A percentile compares a stretch with the other conserved stretches of the same genome.
These are phyloP conservation scores for Clarkia xantiana DNA, from an alignment of 345 rosid genomes.

Conservation along the genomic window DNA sequence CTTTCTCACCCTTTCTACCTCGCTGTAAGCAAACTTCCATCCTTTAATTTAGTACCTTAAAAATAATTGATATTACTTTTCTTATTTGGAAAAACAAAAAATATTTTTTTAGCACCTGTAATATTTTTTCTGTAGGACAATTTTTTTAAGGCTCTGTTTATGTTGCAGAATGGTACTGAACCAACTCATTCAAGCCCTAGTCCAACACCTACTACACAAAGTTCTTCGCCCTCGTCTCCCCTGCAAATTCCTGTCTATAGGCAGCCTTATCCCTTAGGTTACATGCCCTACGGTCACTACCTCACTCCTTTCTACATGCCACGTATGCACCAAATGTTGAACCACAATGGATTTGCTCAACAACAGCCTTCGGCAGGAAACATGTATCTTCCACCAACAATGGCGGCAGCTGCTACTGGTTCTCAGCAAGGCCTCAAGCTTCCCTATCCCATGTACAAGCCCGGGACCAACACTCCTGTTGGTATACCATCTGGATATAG, in stretches of 20 bases:
- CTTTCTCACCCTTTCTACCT: conserved; percentile 20
- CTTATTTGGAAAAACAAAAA: too few species aligned
- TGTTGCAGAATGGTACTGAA: conserved; percentile 39
- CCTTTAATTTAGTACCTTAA: too few species aligned
- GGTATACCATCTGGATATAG: conserved; percentile 44
- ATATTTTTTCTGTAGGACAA: background rate
- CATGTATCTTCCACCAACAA: conserved; percentile 27
- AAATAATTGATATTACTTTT: too few species aligned
- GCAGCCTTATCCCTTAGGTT: conserved; percentile 58
- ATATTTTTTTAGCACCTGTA: conserved; percentile 1
- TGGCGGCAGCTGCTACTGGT: conserved; percentile 41
- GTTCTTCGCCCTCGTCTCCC: conserved; percentile 34
- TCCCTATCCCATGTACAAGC: conserved; percentile 34
- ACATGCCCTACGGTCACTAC: conserved; percentile 50
- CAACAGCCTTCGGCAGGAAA: conserved; percentile 37
- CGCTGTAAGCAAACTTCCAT: conserved; percentile 19
- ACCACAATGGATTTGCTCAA: conserved; percentile 52
- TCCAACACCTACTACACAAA: conserved; percentile 18
- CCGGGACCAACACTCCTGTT: conserved; percentile 29
- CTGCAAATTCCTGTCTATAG: conserved; percentile 49
- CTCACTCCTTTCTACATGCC: conserved; percentile 43
- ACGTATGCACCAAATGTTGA: conserved; percentile 43
- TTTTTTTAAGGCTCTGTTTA: too few species aligned
- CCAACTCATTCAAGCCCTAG: conserved; percentile 20
- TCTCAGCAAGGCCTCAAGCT: conserved; percentile 27